These are phyloP conservation scores for Colletotrichum sp. DNA, from an alignment of 2,329 filamentous ascomycete genomes.

Conservation along the genomic window DNA sequence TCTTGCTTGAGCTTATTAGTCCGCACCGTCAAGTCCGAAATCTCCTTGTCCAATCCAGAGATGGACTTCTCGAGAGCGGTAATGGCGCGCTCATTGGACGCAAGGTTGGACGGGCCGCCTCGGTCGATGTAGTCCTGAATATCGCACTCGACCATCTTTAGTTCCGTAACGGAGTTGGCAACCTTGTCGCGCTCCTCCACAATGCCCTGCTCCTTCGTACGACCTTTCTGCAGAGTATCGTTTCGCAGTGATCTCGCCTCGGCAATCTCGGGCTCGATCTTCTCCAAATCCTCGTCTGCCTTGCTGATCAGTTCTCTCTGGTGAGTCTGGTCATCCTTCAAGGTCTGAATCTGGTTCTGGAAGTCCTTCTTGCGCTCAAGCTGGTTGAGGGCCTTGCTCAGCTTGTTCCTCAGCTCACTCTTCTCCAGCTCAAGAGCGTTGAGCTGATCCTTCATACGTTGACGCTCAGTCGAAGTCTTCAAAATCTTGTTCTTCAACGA, in stretches of 20 bases:
- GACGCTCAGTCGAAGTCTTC: slow-evolving; percentile 72
- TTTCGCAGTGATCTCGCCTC: slow-evolving; percentile 80
- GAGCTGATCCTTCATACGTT: slow-evolving; percentile 72
- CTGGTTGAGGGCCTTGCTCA: slow-evolving; percentile 73
- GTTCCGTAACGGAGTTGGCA: slow-evolving; percentile 75
- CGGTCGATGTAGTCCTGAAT: slow-evolving; percentile 81
- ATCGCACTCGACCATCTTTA: slow-evolving; percentile 76
- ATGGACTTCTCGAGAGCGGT: slow-evolving; percentile 71
- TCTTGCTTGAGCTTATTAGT: slow-evolving; percentile 81
- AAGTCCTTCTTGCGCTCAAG: slow-evolving; percentile 82
- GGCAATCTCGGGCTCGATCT: slow-evolving; percentile 76
- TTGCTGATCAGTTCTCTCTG: slow-evolving; percentile 74
- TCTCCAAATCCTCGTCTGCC: slow-evolving; percentile 75
- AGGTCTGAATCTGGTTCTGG: slow-evolving; percentile 72
- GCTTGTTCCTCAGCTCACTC: slow-evolving; percentile 75
- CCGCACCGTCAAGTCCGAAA: slow-evolving; percentile 68
- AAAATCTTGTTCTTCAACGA: slow-evolving; percentile 66
- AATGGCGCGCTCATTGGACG: slow-evolving; percentile 73
- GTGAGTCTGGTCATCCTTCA: slow-evolving; percentile 70
- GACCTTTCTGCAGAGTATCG: slow-evolving; percentile 75
- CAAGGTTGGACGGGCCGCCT: slow-evolving; percentile 76
- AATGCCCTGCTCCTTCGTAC: slow-evolving; percentile 74
- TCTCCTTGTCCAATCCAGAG: slow-evolving; percentile 68
- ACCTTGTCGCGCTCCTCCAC: slow-evolving; percentile 75
- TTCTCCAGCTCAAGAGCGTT: slow-evolving; percentile 77